Conservation (phyloP, 352 stramenopile species). For the Phytophthora parvispora region DNA sequence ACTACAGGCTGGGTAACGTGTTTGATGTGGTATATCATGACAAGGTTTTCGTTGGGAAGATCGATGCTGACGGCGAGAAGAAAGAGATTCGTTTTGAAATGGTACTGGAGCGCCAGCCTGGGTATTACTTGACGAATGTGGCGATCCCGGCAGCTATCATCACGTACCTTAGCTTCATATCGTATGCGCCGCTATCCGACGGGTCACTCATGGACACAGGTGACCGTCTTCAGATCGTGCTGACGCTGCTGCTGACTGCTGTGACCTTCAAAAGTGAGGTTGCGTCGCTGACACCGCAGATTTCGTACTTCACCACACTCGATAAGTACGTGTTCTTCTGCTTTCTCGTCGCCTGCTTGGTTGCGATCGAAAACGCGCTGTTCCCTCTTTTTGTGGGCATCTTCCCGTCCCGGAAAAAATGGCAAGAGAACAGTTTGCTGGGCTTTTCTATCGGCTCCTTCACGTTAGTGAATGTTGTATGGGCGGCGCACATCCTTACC, state of each 20-base stretch:
- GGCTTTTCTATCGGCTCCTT: slow-evolving; percentile 47
- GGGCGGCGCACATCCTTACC: slow-evolving; percentile 29
- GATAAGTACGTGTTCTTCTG: slow-evolving; percentile 77
- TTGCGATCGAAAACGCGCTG: slow-evolving; percentile 70
- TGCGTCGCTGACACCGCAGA: slow-evolving; percentile 54
- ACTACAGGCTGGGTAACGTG: slow-evolving; percentile 67
- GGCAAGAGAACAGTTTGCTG: slow-evolving; percentile 41
- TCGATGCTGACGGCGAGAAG: slow-evolving; percentile 44
- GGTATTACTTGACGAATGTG: slow-evolving; percentile 72
- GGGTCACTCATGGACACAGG: slow-evolving; percentile 52
- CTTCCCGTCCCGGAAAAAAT: slow-evolving; percentile 16
- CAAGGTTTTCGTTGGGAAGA: slow-evolving; percentile 58
- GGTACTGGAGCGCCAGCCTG: slow-evolving; percentile 58
- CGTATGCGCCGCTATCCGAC: slow-evolving; percentile 46
- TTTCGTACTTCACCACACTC: slow-evolving; percentile 76
- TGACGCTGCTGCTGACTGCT: slow-evolving; percentile 68
- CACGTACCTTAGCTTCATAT: slow-evolving; percentile 66
- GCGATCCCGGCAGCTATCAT: slow-evolving; percentile 56
- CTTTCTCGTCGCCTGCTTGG: slow-evolving; percentile 61
- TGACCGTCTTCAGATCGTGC: slow-evolving; percentile 65
- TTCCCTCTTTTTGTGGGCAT: slow-evolving; percentile 45
- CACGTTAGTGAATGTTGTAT: slow-evolving; percentile 51
- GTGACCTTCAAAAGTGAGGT: slow-evolving; percentile 75
- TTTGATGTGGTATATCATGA: slow-evolving; percentile 63
- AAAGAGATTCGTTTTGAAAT: slow-evolving; percentile 66